These are phyloP conservation scores for Adansonia grandidieri DNA, from an alignment of 441 rosid species.

Conservation along the genomic window DNA sequence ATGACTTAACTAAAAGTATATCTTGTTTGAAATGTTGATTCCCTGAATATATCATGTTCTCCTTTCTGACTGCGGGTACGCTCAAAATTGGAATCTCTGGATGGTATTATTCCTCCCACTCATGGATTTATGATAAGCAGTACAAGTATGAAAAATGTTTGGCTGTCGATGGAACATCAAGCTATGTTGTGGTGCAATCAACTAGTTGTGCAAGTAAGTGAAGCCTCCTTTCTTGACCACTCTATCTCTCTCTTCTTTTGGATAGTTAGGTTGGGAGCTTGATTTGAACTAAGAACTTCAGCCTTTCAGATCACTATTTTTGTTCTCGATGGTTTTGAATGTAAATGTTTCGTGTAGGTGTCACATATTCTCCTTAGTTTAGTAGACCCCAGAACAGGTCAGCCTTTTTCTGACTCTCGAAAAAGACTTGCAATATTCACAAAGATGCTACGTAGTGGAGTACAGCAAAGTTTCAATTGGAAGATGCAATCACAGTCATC, in stretches of 20 bases:
- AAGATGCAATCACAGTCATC: constrained; percentile 53
- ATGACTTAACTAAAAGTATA: not conserved
- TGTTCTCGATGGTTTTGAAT: constrained; percentile 31
- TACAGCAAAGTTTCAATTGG: constrained; percentile 73
- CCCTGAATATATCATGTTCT: not conserved
- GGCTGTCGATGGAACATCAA: constrained; percentile 99
- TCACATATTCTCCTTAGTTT: constrained; percentile 95
- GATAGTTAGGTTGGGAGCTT: not conserved
- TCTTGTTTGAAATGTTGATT: not conserved
- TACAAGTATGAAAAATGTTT: constrained; percentile 88
- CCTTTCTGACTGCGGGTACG: constrained; percentile 61
- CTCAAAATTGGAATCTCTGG: constrained; percentile 78
- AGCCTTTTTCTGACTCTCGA: constrained; percentile 62
- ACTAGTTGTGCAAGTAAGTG: constrained; percentile 90
- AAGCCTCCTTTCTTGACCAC: constrained; percentile 27
- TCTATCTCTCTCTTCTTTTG: not conserved
- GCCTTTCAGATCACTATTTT: not conserved
- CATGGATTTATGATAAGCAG: constrained; percentile 91
- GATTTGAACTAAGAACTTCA: constrained; percentile 9
- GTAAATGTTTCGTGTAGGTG: constrained; percentile 57
- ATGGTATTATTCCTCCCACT: constrained; percentile 87
- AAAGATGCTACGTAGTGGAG: constrained; percentile 85
- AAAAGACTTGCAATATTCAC: constrained; percentile 67
- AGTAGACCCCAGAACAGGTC: constrained; percentile 75
- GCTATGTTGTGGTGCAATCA: constrained; percentile 98